Percentiles rank a stretch among this genome's conserved stretches.
Conservation (phyloP, 192 early-diverging fungal genomes). For the Obelidium mucronatum region DNA sequence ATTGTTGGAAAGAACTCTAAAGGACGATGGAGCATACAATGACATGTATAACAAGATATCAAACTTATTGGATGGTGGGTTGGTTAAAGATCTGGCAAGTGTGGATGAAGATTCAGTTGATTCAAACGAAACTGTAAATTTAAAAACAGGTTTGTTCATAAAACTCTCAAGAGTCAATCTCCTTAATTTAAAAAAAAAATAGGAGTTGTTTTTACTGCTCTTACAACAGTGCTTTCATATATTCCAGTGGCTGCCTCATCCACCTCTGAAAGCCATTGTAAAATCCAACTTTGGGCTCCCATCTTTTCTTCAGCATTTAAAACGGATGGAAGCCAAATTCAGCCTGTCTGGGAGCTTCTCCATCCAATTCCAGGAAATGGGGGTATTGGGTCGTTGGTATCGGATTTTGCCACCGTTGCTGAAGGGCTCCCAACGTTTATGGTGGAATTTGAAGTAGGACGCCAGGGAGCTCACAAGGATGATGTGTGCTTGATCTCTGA, state of each 20-base stretch:
- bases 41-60: neutral
- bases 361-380: neutral
- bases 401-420: neutral
- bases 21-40: slow-evolving; percentile 1
- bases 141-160: slow-evolving; percentile 7
- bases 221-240: no score
- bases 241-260: no score
- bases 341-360: slow-evolving; percentile 1
- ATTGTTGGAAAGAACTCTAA: neutral
- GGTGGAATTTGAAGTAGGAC: slow-evolving; percentile 7
- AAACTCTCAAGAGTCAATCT: neutral
- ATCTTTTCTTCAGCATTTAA: slow-evolving; percentile 1
- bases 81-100: neutral
- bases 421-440: neutral
- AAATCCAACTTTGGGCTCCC: neutral
- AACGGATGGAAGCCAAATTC: neutral
- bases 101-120: neutral
- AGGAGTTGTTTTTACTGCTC: no score
- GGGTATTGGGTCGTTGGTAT: neutral
- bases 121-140: neutral
- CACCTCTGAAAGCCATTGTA: slow-evolving; percentile 7
- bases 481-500: slow-evolving; percentile 6
- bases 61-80: slow-evolving; percentile 4
- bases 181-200: neutral
- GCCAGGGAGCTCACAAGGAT: neutral